phyloP scores from a whole-genome alignment of 768 basidiomycete species.

The Lactarius hengduanensis region DNA sequence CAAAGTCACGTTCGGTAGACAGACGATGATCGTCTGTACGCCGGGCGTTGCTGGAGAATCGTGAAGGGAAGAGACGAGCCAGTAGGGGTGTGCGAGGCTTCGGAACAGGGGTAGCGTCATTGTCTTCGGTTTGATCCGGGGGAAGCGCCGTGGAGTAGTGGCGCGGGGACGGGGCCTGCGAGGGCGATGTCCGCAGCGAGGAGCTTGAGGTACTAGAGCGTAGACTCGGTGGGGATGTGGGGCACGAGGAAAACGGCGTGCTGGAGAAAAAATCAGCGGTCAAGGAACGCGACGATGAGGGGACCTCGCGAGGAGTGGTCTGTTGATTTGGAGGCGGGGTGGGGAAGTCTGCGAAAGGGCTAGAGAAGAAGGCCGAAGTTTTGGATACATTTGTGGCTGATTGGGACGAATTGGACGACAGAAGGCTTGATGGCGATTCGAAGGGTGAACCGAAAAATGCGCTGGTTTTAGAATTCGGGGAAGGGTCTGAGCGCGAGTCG shows the following conservation, averaged over 20 bases:
- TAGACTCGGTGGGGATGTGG: slow-evolving; percentile 26
- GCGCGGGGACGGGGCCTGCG: slow-evolving; percentile 17
- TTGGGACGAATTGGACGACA: slow-evolving; percentile 11
- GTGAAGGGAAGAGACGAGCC: slow-evolving; percentile 28
- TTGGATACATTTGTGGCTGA: slow-evolving; percentile 21
- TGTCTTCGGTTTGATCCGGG: slow-evolving; percentile 7
- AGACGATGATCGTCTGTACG: slow-evolving; percentile 11
- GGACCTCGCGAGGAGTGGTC: slow-evolving; percentile 12
- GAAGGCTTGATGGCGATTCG: slow-evolving; percentile 6
- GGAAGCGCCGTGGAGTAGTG: not conserved
- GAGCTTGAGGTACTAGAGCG: slow-evolving; percentile 27
- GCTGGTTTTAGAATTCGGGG: slow-evolving; percentile 23
- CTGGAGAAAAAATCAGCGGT: slow-evolving; percentile 27
- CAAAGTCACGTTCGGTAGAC: slow-evolving; percentile 15
- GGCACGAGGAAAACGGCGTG: slow-evolving; percentile 16
- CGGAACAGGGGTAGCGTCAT: slow-evolving; percentile 18
- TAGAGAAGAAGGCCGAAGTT: slow-evolving; percentile 28
- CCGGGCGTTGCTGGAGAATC: slow-evolving; percentile 19
- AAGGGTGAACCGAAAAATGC: slow-evolving; percentile 27
- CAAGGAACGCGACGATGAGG: slow-evolving; percentile 19
- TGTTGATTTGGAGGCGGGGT: slow-evolving; percentile 8
- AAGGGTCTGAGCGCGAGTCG: slow-evolving; percentile 16
- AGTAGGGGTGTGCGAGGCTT: slow-evolving; percentile 19
- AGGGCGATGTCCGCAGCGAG: slow-evolving; percentile 23
- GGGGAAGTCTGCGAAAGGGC: slow-evolving; percentile 17